Evolutionary conservation across 2,329 filamentous ascomycete genomes (phyloP).

Genomic region (Ascochyta rabiei): DNA sequence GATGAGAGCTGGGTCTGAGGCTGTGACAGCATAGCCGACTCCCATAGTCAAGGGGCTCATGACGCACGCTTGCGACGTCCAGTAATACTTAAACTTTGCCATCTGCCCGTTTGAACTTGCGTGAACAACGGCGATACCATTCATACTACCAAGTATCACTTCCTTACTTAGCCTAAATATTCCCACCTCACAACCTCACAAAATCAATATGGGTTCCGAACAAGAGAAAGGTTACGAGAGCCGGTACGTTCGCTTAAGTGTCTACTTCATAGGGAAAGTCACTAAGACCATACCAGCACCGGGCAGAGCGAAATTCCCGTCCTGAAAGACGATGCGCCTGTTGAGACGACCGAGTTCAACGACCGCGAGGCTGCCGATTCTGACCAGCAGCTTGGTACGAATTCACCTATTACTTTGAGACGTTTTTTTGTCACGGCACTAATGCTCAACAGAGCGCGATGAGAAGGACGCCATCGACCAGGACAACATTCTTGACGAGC

Average conservation of each 20-base stretch:
- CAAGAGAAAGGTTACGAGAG: conserved; percentile 17
- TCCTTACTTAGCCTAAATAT: not conserved
- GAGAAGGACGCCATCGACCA: conserved; percentile 58
- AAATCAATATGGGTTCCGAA: conserved; percentile 35
- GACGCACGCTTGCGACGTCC: conserved; percentile 14
- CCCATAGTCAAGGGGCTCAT: conserved; percentile 2
- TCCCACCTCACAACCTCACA: not conserved
- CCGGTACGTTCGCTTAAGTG: not conserved
- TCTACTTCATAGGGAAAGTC: not conserved
- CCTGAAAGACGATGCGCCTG: conserved; percentile 52
- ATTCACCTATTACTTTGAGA: not conserved
- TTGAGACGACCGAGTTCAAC: conserved; percentile 52
- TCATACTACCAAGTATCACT: not conserved
- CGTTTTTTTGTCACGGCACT: not conserved
- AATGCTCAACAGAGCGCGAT: conserved; percentile 48
- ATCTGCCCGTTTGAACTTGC: not conserved
- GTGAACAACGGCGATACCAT: not conserved
- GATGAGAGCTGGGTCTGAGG: conserved; percentile 2
- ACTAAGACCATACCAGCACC: conserved; percentile 46
- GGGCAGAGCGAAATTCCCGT: conserved; percentile 55
- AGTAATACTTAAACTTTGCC: conserved; percentile 18
- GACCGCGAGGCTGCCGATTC: conserved; percentile 53
- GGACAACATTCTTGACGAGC: conserved; percentile 54
- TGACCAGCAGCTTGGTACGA: conserved; percentile 55
- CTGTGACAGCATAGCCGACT: conserved; percentile 1